Evolutionary conservation across 2,329 filamentous ascomycete genomes (phyloP).

Genomic region (Fusarium globosum): DNA sequence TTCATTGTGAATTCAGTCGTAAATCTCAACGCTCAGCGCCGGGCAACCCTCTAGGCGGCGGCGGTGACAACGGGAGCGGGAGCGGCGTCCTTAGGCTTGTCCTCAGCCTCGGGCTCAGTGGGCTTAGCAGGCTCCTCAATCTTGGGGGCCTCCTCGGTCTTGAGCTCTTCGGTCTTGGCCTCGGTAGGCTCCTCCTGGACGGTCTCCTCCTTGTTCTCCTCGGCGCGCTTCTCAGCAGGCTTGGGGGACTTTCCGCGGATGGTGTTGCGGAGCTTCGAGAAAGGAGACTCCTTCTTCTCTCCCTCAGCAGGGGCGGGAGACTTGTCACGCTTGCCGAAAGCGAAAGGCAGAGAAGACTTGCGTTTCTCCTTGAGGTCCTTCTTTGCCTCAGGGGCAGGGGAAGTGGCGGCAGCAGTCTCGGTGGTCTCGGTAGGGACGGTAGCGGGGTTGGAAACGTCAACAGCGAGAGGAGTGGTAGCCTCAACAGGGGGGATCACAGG

Average conservation of each 20-base stretch:
- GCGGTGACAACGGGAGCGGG: constrained; percentile 62
- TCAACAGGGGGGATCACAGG: constrained; percentile 70
- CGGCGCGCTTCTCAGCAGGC: constrained; percentile 49
- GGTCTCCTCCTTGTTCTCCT: constrained; percentile 51
- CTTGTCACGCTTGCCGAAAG: constrained; percentile 82
- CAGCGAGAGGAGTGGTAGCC: constrained; percentile 65
- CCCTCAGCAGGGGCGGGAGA: constrained; percentile 68
- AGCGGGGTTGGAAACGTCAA: constrained; percentile 63
- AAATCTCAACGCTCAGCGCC: constrained; percentile 44
- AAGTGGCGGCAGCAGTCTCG: constrained; percentile 54
- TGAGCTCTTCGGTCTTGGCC: constrained; percentile 53
- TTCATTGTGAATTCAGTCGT: constrained; percentile 39
- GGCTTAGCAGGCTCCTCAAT: constrained; percentile 66
- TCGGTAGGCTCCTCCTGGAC: constrained; percentile 54
- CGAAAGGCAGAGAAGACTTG: constrained; percentile 80
- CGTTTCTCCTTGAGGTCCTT: constrained; percentile 83
- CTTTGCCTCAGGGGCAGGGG: constrained; percentile 65
- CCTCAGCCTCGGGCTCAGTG: constrained; percentile 51
- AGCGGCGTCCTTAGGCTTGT: constrained; percentile 55
- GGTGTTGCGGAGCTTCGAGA: constrained; percentile 70
- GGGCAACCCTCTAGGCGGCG: constrained; percentile 58
- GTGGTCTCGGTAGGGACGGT: constrained; percentile 60
- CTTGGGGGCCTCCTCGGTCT: constrained; percentile 51
- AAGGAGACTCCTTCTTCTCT: constrained; percentile 65
- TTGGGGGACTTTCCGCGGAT: constrained; percentile 63